A percentile compares a stretch with the other conserved stretches of the same genome.
Evolutionary conservation across 192 early-diverging fungal genomes (phyloP).

Genomic region (Coemansia sp.): DNA sequence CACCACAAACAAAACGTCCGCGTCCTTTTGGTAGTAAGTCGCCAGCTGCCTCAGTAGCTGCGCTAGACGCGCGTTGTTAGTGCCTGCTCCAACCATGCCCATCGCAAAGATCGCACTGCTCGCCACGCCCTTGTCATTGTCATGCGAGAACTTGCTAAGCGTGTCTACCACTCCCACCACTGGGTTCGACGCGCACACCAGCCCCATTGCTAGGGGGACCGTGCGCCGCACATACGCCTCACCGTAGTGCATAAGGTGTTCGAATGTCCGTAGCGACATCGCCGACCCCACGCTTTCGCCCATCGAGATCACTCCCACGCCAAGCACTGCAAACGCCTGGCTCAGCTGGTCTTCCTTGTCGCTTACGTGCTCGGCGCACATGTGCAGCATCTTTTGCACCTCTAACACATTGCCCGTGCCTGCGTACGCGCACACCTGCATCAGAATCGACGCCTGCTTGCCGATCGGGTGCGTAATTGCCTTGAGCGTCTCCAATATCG

Average conservation of each 20-base stretch:
- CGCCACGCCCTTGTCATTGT: conserved; percentile 94
- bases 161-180: conserved; percentile 89
- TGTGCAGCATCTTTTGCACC: conserved; percentile 94
- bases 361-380: conserved; percentile 94
- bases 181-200: conserved; percentile 97
- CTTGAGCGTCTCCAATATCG: conserved; percentile 91
- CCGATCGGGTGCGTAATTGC: conserved; percentile 92
- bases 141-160: conserved; percentile 98
- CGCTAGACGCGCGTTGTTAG: conserved; percentile 97
- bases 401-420: conserved; percentile 97
- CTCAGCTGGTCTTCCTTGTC: conserved; percentile 81
- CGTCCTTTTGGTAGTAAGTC: conserved; percentile 95
- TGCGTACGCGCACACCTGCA: conserved; percentile 88
- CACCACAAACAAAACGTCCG: conserved; percentile 63
- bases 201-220: conserved; percentile 92
- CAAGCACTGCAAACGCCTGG: conserved; percentile 95
- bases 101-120: conserved; percentile 97
- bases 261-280: conserved; percentile 94
- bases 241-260: conserved; percentile 99
- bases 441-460: conserved; percentile 83
- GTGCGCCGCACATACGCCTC: conserved; percentile 91
- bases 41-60: conserved; percentile 98
- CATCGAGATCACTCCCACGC: conserved; percentile 94
- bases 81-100: conserved; percentile 98
- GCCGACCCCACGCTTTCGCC: conserved; percentile 96